phyloP scores from a whole-genome alignment of 441 rosid genomes.

The Brassica balearica region DNA sequence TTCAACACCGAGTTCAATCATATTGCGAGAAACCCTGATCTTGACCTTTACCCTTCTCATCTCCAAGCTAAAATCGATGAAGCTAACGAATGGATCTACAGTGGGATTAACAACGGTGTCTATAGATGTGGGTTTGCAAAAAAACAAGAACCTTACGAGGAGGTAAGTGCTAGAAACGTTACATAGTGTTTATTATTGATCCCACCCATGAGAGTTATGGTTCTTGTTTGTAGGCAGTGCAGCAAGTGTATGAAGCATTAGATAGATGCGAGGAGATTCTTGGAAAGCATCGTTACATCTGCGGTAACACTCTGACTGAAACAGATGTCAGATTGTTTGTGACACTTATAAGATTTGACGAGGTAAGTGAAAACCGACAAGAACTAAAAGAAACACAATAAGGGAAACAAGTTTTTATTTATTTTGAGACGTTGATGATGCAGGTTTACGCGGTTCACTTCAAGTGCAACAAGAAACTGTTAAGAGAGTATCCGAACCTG shows the following conservation, averaged over 20 bases:
- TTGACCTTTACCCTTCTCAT: constrained; percentile 76
- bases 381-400: neutral
- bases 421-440: constrained; percentile 22
- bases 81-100: constrained; percentile 78
- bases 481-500: constrained; percentile 82
- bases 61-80: constrained; percentile 62
- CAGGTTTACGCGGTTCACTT: constrained; percentile 91
- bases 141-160: constrained; percentile 85
- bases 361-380: neutral
- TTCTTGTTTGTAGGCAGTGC: constrained; percentile 61
- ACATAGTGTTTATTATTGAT: neutral
- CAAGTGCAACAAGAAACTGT: constrained; percentile 91
- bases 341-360: neutral
- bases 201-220: constrained; percentile 10
- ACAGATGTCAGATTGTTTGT: constrained; percentile 1
- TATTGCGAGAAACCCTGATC: constrained; percentile 62
- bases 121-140: constrained; percentile 91
- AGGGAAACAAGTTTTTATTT: no score
- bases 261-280: constrained; percentile 86
- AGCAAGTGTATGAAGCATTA: constrained; percentile 69
- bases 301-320: neutral
- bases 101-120: constrained; percentile 80
- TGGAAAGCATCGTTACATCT: constrained; percentile 55
- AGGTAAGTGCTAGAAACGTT: constrained; percentile 52
- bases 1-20: constrained; percentile 4